These are phyloP conservation scores for Rubroshorea leprosula DNA, from an alignment of 345 rosid genomes.

Conservation along the genomic window DNA sequence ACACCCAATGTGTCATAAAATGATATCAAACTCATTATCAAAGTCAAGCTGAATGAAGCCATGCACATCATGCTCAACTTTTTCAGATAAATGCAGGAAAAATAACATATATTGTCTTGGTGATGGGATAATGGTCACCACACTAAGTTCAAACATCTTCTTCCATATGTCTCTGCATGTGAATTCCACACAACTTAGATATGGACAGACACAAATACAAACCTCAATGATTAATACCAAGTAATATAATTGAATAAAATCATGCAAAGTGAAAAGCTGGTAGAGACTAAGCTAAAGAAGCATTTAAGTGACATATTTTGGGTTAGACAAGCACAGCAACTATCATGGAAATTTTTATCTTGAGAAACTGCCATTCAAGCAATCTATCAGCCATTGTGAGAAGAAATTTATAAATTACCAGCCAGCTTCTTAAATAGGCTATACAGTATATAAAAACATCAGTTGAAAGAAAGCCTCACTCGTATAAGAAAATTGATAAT, in stretches of 20 bases:
- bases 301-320: neutral
- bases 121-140: neutral
- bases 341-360: neutral
- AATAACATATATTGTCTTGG: neutral
- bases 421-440: slow-evolving; percentile 6
- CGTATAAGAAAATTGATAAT: slow-evolving; percentile 94
- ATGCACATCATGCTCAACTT: neutral
- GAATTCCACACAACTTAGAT: neutral
- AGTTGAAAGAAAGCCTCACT: slow-evolving; percentile 46
- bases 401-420: neutral
- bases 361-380: neutral
- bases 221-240: neutral
- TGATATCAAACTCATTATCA: neutral
- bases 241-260: neutral
- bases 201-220: neutral
- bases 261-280: neutral
- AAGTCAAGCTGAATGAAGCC: neutral
- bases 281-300: neutral
- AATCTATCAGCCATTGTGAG: neutral
- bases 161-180: neutral
- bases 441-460: slow-evolving; percentile 10
- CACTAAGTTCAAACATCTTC: neutral
- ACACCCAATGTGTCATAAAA: no score
- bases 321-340: neutral
- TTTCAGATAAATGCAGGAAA: neutral